phyloP scores from a whole-genome alignment of 257 asterid species.

The Salvia miltiorrhiza region DNA sequence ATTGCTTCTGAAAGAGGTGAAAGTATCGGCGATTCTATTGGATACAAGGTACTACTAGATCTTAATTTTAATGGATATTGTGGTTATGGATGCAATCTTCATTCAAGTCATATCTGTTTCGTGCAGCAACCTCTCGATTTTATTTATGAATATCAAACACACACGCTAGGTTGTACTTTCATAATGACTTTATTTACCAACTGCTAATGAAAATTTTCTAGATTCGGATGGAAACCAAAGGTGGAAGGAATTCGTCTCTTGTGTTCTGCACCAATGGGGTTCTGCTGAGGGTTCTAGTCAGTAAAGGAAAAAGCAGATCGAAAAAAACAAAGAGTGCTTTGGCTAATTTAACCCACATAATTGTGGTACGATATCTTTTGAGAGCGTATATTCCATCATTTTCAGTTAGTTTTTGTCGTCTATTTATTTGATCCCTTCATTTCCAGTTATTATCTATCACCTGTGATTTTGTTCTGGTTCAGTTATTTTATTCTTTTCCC shows the following conservation, averaged over 20 bases:
- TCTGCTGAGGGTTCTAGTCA: conserved; percentile 65
- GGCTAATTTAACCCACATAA: conserved; percentile 74
- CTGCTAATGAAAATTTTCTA: conserved; percentile 30
- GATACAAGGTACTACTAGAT: conserved; percentile 72
- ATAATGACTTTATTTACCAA: conserved; percentile 11
- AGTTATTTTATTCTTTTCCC: not conserved
- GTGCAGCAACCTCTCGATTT: not conserved
- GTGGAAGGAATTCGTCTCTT: conserved; percentile 83
- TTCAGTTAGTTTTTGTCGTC: not conserved
- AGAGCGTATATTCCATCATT: conserved; percentile 8
- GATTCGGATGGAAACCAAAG: conserved; percentile 90
- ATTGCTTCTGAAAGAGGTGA: conserved; percentile 95
- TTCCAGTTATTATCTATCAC: not conserved
- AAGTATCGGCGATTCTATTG: conserved; percentile 77
- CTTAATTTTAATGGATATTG: not conserved
- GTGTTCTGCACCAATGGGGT: conserved; percentile 94
- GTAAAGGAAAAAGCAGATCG: conserved; percentile 36
- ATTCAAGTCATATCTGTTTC: too few species aligned
- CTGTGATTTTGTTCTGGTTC: not conserved
- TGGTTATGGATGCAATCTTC: too few species aligned
- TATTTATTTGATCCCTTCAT: conserved; percentile 11
- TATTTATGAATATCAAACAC: conserved; percentile 7
- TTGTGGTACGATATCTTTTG: conserved; percentile 64
- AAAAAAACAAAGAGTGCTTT: conserved; percentile 31
- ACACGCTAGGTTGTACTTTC: conserved; percentile 1